Percentiles rank a stretch among this genome's conserved stretches.
These are phyloP conservation scores for Paraphysoderma sedebokerense DNA, from an alignment of 371 early-diverging fungal species.

Conservation along the genomic window DNA sequence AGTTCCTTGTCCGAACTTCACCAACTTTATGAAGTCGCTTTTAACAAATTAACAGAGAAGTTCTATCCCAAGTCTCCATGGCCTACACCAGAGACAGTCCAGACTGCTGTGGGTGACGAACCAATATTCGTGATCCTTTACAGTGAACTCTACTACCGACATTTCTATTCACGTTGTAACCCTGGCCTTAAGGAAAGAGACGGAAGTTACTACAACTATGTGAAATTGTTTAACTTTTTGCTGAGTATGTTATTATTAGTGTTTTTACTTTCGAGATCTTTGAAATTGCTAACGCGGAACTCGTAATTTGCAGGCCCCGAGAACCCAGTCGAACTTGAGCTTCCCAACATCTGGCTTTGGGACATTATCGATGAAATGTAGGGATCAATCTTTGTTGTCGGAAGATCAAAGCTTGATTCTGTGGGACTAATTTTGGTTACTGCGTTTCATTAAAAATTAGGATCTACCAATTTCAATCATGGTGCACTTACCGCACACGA, in stretches of 20 bases:
- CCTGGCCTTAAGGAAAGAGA: constrained; percentile 79
- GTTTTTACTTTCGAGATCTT: background rate
- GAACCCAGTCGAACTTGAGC: constrained; percentile 63
- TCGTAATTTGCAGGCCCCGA: constrained; percentile 36
- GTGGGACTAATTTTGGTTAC: too few species aligned
- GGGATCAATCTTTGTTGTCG: too few species aligned
- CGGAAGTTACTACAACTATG: constrained; percentile 86
- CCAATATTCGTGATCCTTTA: constrained; percentile 81
- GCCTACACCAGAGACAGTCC: constrained; percentile 78
- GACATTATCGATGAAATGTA: constrained; percentile 97
- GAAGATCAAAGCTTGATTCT: too few species aligned
- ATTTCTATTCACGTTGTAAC: constrained; percentile 75
- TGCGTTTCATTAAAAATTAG: too few species aligned
- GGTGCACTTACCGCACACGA: constrained; percentile 83
- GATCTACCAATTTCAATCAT: constrained; percentile 95
- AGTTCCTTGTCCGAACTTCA: constrained; percentile 71
- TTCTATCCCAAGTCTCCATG: constrained; percentile 75
- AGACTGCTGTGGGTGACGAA: constrained; percentile 69
- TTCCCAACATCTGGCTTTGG: constrained; percentile 96
- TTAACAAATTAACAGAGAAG: constrained; percentile 81
- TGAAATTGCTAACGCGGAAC: constrained; percentile 1
- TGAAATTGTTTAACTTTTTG: constrained; percentile 88
- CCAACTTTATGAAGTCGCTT: constrained; percentile 73
- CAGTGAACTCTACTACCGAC: constrained; percentile 89
- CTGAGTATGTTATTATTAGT: constrained; percentile 36